A percentile compares a stretch with the other conserved stretches of the same genome.
These are phyloP conservation scores for Lindgomyces ingoldianus DNA, from an alignment of 495 filamentous ascomycete species.

Conservation along the genomic window DNA sequence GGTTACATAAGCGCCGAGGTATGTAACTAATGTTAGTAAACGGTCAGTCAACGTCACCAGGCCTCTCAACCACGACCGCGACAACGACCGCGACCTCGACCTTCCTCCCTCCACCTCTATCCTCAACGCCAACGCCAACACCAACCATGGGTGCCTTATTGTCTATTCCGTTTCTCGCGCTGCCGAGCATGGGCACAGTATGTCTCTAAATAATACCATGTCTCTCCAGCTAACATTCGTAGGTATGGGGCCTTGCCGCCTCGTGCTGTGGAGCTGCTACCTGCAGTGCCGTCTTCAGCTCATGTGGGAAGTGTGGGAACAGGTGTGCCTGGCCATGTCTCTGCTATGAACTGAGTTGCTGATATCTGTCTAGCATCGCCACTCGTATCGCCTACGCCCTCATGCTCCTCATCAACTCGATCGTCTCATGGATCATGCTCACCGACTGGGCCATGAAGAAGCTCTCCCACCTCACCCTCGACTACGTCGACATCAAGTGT, in stretches of 20 bases:
- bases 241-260: slow-evolving; percentile 74
- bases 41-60: background rate
- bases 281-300: slow-evolving; percentile 89
- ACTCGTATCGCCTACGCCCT: slow-evolving; percentile 97
- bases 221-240: slow-evolving; percentile 37
- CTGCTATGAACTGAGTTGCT: background rate
- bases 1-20: background rate
- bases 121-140: slow-evolving; percentile 31
- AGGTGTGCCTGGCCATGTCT: slow-evolving; percentile 57
- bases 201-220: slow-evolving; percentile 37
- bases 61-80: background rate
- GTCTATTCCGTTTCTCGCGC: slow-evolving; percentile 81
- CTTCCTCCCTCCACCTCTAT: background rate
- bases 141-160: slow-evolving; percentile 83
- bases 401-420: slow-evolving; percentile 93
- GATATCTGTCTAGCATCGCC: slow-evolving; percentile 67
- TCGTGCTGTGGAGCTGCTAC: slow-evolving; percentile 96
- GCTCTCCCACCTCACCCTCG: slow-evolving; percentile 82
- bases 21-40: background rate
- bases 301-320: slow-evolving; percentile 94
- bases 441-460: slow-evolving; percentile 98
- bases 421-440: slow-evolving; percentile 98
- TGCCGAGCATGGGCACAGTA: slow-evolving; percentile 87
- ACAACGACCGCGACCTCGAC: background rate
- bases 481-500: slow-evolving; percentile 93